Evolutionary conservation across 2,329 filamentous ascomycete species (phyloP).

Genomic region (Plectosphaerella plurivora): DNA sequence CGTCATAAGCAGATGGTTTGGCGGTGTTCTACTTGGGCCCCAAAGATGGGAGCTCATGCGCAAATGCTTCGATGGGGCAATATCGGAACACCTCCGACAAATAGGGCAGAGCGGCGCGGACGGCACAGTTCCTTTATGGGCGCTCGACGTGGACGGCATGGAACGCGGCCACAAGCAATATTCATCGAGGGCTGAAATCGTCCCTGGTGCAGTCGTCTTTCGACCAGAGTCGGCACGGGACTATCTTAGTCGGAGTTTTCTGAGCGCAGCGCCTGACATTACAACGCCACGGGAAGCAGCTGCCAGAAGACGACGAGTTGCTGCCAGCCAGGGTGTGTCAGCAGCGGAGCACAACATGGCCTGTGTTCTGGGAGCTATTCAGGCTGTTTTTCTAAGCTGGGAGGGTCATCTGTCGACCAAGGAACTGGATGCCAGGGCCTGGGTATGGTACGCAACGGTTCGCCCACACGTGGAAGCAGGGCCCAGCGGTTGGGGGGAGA

Average conservation of each 20-base stretch:
- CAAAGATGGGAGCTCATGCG: conserved; percentile 62
- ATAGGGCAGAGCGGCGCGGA: conserved; percentile 4
- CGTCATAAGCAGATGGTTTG: conserved; percentile 59
- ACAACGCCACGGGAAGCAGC: background rate
- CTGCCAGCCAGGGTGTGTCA: conserved; percentile 42
- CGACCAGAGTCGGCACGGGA: conserved; percentile 63
- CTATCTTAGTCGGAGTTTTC: conserved; percentile 58
- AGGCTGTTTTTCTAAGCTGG: conserved; percentile 74
- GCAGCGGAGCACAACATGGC: conserved; percentile 58
- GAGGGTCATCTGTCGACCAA: conserved; percentile 51
- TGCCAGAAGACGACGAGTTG: background rate
- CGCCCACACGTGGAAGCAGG: conserved; percentile 73
- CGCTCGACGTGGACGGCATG: conserved; percentile 37
- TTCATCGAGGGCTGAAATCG: conserved; percentile 13
- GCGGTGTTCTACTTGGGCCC: conserved; percentile 55
- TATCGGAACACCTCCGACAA: conserved; percentile 44
- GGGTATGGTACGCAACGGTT: conserved; percentile 76
- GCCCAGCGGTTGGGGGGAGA: conserved; percentile 77
- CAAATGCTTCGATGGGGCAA: conserved; percentile 48
- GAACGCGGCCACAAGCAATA: background rate
- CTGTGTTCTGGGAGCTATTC: conserved; percentile 64
- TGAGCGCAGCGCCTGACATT: conserved; percentile 11
- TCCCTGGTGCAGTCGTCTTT: conserved; percentile 64
- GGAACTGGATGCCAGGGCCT: conserved; percentile 72
- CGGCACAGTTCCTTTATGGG: conserved; percentile 54